Conservation (phyloP, 805 yeast species). For the Candida hispaniensis region DNA sequence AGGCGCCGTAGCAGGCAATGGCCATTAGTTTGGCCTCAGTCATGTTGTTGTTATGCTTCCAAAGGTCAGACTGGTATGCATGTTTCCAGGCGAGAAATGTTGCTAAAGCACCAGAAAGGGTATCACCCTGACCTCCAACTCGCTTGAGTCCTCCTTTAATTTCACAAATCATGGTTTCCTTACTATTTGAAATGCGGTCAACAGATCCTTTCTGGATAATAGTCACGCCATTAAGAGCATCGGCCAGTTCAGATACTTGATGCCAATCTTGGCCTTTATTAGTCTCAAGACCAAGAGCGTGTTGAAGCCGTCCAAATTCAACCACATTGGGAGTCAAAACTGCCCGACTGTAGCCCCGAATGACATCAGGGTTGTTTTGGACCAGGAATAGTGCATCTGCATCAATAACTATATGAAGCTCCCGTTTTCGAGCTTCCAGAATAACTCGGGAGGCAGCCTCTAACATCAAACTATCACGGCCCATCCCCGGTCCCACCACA, state of each 20-base stretch:
- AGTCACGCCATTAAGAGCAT: slow-evolving; percentile 43
- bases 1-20: slow-evolving; percentile 54
- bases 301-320: slow-evolving; percentile 62
- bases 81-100: slow-evolving; percentile 72
- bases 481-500: slow-evolving; percentile 90
- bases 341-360: slow-evolving; percentile 47
- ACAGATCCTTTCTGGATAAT: slow-evolving; percentile 62
- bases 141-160: slow-evolving; percentile 61
- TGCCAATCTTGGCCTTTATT: slow-evolving; percentile 19
- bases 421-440: slow-evolving; percentile 42
- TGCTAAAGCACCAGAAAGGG: slow-evolving; percentile 76
- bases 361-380: slow-evolving; percentile 44
- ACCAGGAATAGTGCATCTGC: slow-evolving; percentile 79
- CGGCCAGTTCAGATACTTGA: slow-evolving; percentile 37
- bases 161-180: slow-evolving; percentile 34
- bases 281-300: slow-evolving; percentile 32
- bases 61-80: slow-evolving; percentile 47
- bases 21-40: slow-evolving; percentile 27
- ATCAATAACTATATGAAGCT: slow-evolving; percentile 70
- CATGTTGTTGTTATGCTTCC: slow-evolving; percentile 40
- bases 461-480: slow-evolving; percentile 65
- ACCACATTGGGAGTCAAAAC: slow-evolving; percentile 82
- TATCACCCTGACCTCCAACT: slow-evolving; percentile 96
- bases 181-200: slow-evolving; percentile 54
- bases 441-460: slow-evolving; percentile 48